These are phyloP conservation scores for Moesziomyces sp. DNA, from an alignment of 1,284 basidiomycete species.

Conservation along the genomic window DNA sequence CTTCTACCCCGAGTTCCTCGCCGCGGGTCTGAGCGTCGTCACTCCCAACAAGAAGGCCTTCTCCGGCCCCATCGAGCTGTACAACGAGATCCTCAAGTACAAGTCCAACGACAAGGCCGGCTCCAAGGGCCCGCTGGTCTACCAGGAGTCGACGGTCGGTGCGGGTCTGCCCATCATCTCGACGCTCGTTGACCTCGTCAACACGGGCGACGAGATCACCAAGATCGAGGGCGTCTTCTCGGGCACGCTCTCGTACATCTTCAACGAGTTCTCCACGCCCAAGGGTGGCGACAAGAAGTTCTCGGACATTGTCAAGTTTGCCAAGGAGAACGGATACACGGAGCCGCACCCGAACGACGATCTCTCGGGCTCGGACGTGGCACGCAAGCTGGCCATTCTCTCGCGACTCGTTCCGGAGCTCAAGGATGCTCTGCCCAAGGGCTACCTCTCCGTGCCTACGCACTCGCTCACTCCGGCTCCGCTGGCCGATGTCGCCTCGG, in stretches of 20 bases:
- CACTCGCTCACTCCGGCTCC: constrained; percentile 84
- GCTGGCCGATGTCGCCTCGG: constrained; percentile 73
- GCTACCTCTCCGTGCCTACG: constrained; percentile 83
- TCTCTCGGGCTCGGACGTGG: constrained; percentile 94
- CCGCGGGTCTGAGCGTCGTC: constrained; percentile 83
- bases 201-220: constrained; percentile 84
- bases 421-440: constrained; percentile 72
- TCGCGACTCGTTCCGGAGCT: constrained; percentile 72
- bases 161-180: constrained; percentile 92
- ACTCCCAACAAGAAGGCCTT: constrained; percentile 99
- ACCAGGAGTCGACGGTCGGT: constrained; percentile 94
- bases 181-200: constrained; percentile 89
- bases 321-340: constrained; percentile 93
- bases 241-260: constrained; percentile 98
- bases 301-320: constrained; percentile 87
- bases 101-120: constrained; percentile 33
- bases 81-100: constrained; percentile 74
- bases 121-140: constrained; percentile 73
- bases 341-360: constrained; percentile 98
- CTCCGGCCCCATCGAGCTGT: constrained; percentile 80
- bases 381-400: constrained; percentile 94
- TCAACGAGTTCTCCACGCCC: constrained; percentile 82
- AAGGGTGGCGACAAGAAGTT: constrained; percentile 73
- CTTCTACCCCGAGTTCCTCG: constrained; percentile 84
- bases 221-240: constrained; percentile 81